phyloP scores from a whole-genome alignment of 2,329 filamentous ascomycete genomes.

The Colletotrichum salicis region DNA sequence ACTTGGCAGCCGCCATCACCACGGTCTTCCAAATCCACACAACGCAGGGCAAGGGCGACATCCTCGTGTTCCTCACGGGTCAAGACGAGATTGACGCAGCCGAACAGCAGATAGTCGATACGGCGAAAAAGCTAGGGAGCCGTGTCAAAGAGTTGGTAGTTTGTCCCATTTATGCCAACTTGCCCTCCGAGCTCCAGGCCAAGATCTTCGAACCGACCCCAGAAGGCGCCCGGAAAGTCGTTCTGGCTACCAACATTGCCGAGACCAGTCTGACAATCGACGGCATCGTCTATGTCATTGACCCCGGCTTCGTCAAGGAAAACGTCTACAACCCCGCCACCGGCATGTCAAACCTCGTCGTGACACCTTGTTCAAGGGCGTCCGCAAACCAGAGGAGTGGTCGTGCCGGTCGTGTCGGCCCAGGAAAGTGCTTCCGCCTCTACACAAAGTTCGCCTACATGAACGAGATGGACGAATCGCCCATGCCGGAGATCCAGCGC shows the following conservation, averaged over 20 bases:
- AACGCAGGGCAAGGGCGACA: constrained; percentile 85
- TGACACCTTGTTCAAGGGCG: constrained; percentile 90
- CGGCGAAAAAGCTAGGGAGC: constrained; percentile 84
- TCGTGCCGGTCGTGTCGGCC: constrained; percentile 89
- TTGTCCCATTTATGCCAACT: constrained; percentile 92
- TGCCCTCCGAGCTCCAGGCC: constrained; percentile 89
- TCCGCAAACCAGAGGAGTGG: constrained; percentile 94
- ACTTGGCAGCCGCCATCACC: constrained; percentile 88
- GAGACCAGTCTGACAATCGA: constrained; percentile 97
- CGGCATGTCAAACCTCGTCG: constrained; percentile 91
- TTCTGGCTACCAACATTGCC: constrained; percentile 95
- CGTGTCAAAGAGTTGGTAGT: constrained; percentile 89
- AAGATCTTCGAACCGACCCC: constrained; percentile 97
- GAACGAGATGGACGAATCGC: constrained; percentile 93
- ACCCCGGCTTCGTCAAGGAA: constrained; percentile 94
- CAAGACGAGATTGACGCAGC: constrained; percentile 96
- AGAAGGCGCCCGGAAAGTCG: constrained; percentile 85
- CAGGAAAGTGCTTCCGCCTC: constrained; percentile 91
- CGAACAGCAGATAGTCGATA: constrained; percentile 85
- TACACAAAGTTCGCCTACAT: constrained; percentile 95
- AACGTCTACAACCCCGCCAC: constrained; percentile 92
- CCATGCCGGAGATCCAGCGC: constrained; percentile 91
- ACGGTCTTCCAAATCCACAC: constrained; percentile 97
- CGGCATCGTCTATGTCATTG: constrained; percentile 95
- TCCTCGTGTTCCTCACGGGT: constrained; percentile 93